phyloP scores from a whole-genome alignment of 1,139 yeast species.

The Yamadazyma aaseri region DNA sequence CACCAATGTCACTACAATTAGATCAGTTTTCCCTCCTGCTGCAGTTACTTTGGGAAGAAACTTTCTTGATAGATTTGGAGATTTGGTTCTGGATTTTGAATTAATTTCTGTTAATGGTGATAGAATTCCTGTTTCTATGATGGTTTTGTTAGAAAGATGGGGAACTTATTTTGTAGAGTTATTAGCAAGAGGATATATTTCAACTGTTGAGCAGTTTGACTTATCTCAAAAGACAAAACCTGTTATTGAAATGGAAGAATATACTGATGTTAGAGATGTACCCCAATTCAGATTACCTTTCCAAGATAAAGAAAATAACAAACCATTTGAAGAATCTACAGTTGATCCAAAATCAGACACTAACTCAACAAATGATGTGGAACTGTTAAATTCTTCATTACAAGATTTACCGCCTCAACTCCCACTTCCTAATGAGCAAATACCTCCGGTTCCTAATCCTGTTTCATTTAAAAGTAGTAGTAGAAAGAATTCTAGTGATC shows the following conservation, averaged over 20 bases:
- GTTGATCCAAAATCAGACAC: background rate
- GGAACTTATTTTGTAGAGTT: slow-evolving; percentile 64
- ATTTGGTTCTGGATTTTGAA: slow-evolving; percentile 67
- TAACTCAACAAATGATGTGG: background rate
- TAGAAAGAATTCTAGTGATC: slow-evolving; percentile 37
- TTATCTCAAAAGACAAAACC: slow-evolving; percentile 23
- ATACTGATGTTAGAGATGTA: slow-evolving; percentile 30
- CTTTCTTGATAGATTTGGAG: slow-evolving; percentile 67
- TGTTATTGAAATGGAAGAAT: background rate
- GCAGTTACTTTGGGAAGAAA: slow-evolving; percentile 76
- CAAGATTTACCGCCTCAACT: slow-evolving; percentile 53
- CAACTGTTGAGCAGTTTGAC: slow-evolving; percentile 51
- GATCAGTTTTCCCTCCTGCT: slow-evolving; percentile 70
- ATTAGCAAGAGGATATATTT: slow-evolving; percentile 61
- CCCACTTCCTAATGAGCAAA: slow-evolving; percentile 53
- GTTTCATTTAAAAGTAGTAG: slow-evolving; percentile 34
- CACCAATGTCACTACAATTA: slow-evolving; percentile 59
- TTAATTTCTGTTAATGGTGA: slow-evolving; percentile 67
- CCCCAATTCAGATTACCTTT: slow-evolving; percentile 65
- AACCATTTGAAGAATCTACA: background rate
- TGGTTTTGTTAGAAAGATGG: slow-evolving; percentile 69
- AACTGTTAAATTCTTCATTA: slow-evolving; percentile 24
- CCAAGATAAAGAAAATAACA: slow-evolving; percentile 37
- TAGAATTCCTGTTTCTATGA: slow-evolving; percentile 58
- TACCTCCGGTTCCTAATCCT: slow-evolving; percentile 46